These are phyloP conservation scores for Microthyrium microscopicum DNA, from an alignment of 2,329 filamentous ascomycete genomes.

Conservation along the genomic window DNA sequence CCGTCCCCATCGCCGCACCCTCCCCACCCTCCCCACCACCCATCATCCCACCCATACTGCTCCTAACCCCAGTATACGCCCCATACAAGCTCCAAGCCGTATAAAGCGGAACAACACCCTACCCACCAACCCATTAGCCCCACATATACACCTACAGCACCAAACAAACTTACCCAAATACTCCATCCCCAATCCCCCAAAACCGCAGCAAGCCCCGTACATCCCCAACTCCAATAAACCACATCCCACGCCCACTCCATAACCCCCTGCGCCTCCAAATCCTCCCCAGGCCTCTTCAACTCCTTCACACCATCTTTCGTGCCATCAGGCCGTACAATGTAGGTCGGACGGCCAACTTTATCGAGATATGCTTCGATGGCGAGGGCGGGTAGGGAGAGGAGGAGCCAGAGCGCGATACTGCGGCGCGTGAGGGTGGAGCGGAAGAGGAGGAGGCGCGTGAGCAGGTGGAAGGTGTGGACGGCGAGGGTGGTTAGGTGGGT, in stretches of 20 bases:
- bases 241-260: slow-evolving; percentile 99
- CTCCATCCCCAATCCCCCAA: slow-evolving; percentile 71
- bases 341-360: slow-evolving; percentile 61
- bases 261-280: slow-evolving; percentile 70
- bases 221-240: slow-evolving; percentile 83
- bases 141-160: background rate
- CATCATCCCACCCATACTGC: slow-evolving; percentile 25
- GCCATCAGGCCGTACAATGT: slow-evolving; percentile 33
- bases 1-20: slow-evolving; percentile 7
- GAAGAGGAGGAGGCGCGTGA: slow-evolving; percentile 49
- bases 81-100: slow-evolving; percentile 27
- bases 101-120: slow-evolving; percentile 29
- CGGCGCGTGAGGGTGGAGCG: slow-evolving; percentile 38
- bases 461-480: slow-evolving; percentile 59
- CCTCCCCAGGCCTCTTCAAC: slow-evolving; percentile 67
- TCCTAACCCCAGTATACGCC: slow-evolving; percentile 27
- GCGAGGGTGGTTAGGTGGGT: slow-evolving; percentile 61
- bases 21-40: slow-evolving; percentile 12
- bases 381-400: slow-evolving; percentile 59
- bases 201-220: slow-evolving; percentile 51
- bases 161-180: slow-evolving; percentile 29
- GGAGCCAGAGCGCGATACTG: slow-evolving; percentile 45
- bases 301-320: slow-evolving; percentile 30
- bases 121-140: slow-evolving; percentile 1
- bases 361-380: slow-evolving; percentile 77